These are phyloP conservation scores for Phytopythium oedochilum DNA, from an alignment of 352 stramenopile species.

Conservation along the genomic window DNA sequence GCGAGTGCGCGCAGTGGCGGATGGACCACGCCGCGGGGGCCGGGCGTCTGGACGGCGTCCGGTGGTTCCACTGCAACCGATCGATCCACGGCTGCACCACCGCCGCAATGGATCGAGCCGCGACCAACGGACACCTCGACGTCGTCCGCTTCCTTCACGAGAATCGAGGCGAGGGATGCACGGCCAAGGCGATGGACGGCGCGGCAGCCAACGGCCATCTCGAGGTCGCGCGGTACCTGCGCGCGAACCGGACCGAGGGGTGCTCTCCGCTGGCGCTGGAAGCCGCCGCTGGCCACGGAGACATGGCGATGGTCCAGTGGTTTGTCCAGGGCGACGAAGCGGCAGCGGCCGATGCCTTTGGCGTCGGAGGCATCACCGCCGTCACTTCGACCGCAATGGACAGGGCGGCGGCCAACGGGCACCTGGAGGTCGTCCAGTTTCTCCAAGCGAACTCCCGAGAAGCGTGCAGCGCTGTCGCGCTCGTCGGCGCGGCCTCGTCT, in stretches of 20 bases:
- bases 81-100: not conserved
- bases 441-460: not conserved
- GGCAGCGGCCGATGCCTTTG: too few relatives aligned
- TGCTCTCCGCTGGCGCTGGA: constrained; percentile 10
- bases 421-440: not conserved
- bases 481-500: not conserved
- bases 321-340: not conserved
- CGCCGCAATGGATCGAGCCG: constrained; percentile 23
- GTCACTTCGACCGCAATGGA: not conserved
- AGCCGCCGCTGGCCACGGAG: not conserved
- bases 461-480: not conserved
- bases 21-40: not conserved
- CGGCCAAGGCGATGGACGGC: constrained; percentile 35
- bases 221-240: constrained; percentile 23
- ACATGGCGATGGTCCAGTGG: not conserved
- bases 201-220: constrained; percentile 21
- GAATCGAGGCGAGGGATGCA: too few relatives aligned
- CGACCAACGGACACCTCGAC: constrained; percentile 21
- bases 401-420: not conserved
- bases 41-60: constrained; percentile 7
- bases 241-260: constrained; percentile 20
- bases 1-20: not conserved
- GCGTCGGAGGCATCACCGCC: too few relatives aligned
- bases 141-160: constrained; percentile 18
- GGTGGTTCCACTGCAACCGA: constrained; percentile 5